A percentile compares a stretch with the other conserved stretches of the same genome.
These are phyloP conservation scores for Ophiostoma montium DNA, from an alignment of 2,329 filamentous ascomycete species.

Conservation along the genomic window DNA sequence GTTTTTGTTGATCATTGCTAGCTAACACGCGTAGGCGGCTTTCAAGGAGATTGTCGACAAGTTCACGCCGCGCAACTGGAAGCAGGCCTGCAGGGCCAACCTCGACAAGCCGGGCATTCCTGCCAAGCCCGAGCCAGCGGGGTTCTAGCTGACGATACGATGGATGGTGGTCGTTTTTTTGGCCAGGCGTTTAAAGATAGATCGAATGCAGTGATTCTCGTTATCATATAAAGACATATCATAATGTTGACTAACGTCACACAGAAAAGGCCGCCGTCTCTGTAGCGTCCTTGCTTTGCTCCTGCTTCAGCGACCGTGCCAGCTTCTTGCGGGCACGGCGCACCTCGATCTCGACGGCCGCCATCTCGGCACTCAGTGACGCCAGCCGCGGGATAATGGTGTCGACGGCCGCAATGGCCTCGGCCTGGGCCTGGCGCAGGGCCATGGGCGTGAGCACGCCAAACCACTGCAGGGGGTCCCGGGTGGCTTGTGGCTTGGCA, in stretches of 20 bases:
- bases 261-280: neutral
- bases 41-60: slow-evolving; percentile 91
- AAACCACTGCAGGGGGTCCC: slow-evolving; percentile 46
- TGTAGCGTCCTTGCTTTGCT: neutral
- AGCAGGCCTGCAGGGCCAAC: slow-evolving; percentile 34
- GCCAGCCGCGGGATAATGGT: slow-evolving; percentile 42
- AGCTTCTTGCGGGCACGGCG: slow-evolving; percentile 43
- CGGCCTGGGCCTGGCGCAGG: slow-evolving; percentile 43
- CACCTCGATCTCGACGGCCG: slow-evolving; percentile 53
- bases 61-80: slow-evolving; percentile 74
- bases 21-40: slow-evolving; percentile 41
- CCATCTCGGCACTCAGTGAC: slow-evolving; percentile 46
- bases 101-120: slow-evolving; percentile 31
- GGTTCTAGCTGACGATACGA: neutral
- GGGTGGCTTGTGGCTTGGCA: neutral
- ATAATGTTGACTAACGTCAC: neutral
- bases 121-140: slow-evolving; percentile 33
- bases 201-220: too few relatives aligned
- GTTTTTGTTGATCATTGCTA: neutral
- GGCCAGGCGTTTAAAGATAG: too few relatives aligned
- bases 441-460: slow-evolving; percentile 38
- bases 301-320: slow-evolving; percentile 20
- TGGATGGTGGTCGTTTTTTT: too few relatives aligned
- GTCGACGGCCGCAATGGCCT: slow-evolving; percentile 42
- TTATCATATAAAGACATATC: too few relatives aligned